Evolutionary conservation across 2,329 filamentous ascomycete species (phyloP).

Genomic region (Epichloe typhina): DNA sequence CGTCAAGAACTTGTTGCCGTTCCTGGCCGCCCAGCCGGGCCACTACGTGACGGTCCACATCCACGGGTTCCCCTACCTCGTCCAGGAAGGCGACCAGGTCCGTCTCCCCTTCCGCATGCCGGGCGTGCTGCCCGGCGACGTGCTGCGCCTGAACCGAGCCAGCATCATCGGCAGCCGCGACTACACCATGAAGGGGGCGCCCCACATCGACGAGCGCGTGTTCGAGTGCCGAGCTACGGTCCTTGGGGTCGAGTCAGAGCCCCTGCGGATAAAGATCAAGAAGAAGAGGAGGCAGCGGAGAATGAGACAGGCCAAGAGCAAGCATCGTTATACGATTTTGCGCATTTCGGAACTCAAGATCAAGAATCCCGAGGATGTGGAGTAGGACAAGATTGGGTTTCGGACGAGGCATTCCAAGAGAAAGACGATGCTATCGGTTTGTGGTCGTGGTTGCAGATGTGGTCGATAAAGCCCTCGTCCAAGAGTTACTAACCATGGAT

Average conservation of each 20-base stretch:
- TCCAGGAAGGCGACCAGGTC: constrained; percentile 61
- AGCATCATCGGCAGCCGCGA: constrained; percentile 73
- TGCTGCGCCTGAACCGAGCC: constrained; percentile 78
- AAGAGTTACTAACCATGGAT: neutral
- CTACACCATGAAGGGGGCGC: constrained; percentile 70
- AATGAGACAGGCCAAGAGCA: constrained; percentile 68
- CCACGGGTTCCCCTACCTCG: constrained; percentile 66
- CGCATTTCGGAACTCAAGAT: constrained; percentile 72
- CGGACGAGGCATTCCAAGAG: neutral
- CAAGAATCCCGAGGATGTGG: constrained; percentile 28
- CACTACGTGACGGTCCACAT: constrained; percentile 75
- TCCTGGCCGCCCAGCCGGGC: constrained; percentile 56
- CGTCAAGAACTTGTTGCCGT: constrained; percentile 50
- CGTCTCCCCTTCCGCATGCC: constrained; percentile 72
- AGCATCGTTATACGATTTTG: constrained; percentile 80
- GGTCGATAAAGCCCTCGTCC: neutral
- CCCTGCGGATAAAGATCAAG: constrained; percentile 65
- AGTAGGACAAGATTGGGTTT: neutral
- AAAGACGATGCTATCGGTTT: neutral
- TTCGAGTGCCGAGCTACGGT: constrained; percentile 81
- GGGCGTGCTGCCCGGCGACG: constrained; percentile 64
- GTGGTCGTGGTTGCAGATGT: neutral
- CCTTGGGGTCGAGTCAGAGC: constrained; percentile 71
- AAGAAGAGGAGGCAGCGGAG: constrained; percentile 66
- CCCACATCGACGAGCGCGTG: constrained; percentile 71